Evolutionary conservation across 2,329 filamentous ascomycete species (phyloP).

Genomic region (Diplodia corticola): DNA sequence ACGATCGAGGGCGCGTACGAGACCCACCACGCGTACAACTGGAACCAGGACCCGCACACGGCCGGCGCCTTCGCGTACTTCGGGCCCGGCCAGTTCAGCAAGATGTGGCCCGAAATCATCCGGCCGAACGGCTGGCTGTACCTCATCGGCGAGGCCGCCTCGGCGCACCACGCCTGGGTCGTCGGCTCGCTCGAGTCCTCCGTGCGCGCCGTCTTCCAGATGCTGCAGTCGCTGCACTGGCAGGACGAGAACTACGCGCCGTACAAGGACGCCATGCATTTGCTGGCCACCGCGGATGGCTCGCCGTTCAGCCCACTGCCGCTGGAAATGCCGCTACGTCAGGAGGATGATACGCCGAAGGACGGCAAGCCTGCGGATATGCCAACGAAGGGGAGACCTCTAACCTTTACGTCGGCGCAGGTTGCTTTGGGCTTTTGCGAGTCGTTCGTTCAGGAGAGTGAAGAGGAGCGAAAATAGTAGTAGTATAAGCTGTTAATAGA

Average conservation of each 20-base stretch:
- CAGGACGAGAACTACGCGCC: background rate
- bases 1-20: background rate
- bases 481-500: too few species aligned
- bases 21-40: conserved; percentile 31
- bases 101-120: background rate
- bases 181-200: conserved; percentile 27
- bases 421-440: too few species aligned
- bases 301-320: background rate
- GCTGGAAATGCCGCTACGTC: background rate
- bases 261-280: background rate
- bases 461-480: too few species aligned
- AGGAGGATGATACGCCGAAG: background rate
- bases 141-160: conserved; percentile 26
- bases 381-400: too few species aligned
- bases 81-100: conserved; percentile 43
- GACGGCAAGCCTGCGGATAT: too few species aligned
- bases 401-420: too few species aligned
- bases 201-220: conserved; percentile 17
- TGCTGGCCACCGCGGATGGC: background rate
- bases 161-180: conserved; percentile 28
- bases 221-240: conserved; percentile 3
- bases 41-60: conserved; percentile 39
- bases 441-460: too few species aligned
- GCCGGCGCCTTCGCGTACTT: conserved; percentile 46
- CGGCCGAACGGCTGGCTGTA: conserved; percentile 18